Evolutionary conservation across 2,329 filamentous ascomycete genomes (phyloP), one percentile per base, ranked within the genome.

Genomic region (Pseudocercospora cruenta): DNA sequence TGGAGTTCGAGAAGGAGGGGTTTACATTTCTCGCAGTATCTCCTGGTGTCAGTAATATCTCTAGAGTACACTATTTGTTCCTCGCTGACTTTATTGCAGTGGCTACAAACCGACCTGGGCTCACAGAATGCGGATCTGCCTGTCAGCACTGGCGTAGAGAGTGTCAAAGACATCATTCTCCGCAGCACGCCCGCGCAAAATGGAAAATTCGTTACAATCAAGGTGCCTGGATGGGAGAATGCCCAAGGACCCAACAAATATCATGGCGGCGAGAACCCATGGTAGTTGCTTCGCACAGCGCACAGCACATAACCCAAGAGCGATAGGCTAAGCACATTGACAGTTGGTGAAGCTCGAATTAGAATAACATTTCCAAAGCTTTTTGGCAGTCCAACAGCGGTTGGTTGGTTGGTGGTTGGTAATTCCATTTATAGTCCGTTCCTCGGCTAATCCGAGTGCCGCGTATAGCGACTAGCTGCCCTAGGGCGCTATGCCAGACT

Each of bases 201-300:
- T 67, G 83, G 83, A 12, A 86, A 81, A 67, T 89, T 86, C 51
- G 26, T 78, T 14, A 80, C 81, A 53, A 78, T 82, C 22, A 71
- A 74, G 63, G 76, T 81, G 19, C 28, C 65, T 14, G 62, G 58
- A 2, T 62, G 58, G 63, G 58, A 68, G 51, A 21, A 69, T 19
- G 43, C 58, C 9, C 14, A 36, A 10, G 45, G 58, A 26, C 60
- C 51, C 10, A 43, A 64, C n/a, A 49, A 62, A 2, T 69, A 67
- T 9, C 43, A 64, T 33, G 62, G 67, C 19, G 57, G 62, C 57
- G 54, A 67, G 36, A 43, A 60, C 28, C 67, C 64, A 10, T 67
- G 43, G 60, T 67, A 63, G 51, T 54, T 43, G 33, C 47, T 22
- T 16, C 21, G 39, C 16, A 5, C 36, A 39, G 2, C 16, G 36